phyloP scores from a whole-genome alignment of 768 basidiomycete genomes.

The Lactifluus subvellereus region DNA sequence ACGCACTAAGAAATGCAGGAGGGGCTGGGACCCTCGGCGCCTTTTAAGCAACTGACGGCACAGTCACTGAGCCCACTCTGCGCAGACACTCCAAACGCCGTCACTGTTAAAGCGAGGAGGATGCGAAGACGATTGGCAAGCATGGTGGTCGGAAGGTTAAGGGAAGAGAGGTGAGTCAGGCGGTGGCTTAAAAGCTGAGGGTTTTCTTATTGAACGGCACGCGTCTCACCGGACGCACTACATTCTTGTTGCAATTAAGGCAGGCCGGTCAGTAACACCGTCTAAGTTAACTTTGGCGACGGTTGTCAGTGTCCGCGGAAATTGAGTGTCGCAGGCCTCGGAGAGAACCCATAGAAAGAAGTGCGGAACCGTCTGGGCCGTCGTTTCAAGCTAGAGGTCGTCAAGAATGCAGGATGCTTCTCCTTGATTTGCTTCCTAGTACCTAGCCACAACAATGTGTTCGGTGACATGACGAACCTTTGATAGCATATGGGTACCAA shows the following conservation, averaged over 20 bases:
- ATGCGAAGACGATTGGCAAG: not conserved
- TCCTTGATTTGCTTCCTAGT: no score
- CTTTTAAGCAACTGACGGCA: not conserved
- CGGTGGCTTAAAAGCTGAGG: not conserved
- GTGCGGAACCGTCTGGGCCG: no score
- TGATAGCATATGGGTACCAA: no score
- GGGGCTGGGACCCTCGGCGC: not conserved
- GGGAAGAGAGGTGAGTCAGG: not conserved
- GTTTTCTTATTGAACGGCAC: not conserved
- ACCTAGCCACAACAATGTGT: no score
- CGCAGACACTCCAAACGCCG: not conserved
- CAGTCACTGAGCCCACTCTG: not conserved
- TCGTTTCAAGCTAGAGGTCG: no score
- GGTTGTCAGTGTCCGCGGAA: not conserved
- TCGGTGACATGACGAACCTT: no score
- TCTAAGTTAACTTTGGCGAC: not conserved
- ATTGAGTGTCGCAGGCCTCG: no score
- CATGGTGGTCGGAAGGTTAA: not conserved
- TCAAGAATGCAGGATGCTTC: no score
- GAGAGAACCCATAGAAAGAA: no score
- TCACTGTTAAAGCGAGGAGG: not conserved
- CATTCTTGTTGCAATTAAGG: not conserved
- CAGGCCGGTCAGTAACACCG: not conserved
- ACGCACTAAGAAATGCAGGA: not conserved
- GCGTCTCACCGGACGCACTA: no score